Evolutionary conservation across 495 filamentous ascomycete species (phyloP).

Genomic region (Hyaloscypha hepaticicola): DNA sequence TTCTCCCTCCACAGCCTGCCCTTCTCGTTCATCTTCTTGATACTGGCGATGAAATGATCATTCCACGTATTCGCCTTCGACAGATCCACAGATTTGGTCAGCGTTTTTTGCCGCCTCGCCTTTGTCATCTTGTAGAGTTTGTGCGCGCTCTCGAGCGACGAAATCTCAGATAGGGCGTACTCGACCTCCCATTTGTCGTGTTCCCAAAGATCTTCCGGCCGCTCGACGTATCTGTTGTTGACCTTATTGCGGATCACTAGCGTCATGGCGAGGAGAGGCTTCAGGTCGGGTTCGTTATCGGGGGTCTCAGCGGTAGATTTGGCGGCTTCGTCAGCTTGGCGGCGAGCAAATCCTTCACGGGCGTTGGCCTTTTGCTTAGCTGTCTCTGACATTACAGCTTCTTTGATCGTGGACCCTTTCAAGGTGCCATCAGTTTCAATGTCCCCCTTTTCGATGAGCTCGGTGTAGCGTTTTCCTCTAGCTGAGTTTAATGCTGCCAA

Average conservation of each 20-base stretch:
- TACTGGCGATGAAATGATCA: conserved; percentile 40
- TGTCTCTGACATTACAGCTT: not conserved
- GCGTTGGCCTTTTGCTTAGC: not conserved
- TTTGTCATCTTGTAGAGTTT: conserved; percentile 51
- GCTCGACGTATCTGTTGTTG: conserved; percentile 60
- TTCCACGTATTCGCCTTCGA: conserved; percentile 38
- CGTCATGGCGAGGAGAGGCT: conserved; percentile 60
- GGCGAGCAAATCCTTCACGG: too few relatives aligned
- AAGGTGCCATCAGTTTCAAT: not conserved
- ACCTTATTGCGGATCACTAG: conserved; percentile 71
- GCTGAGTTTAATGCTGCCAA: too few relatives aligned
- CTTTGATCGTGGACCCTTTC: not conserved
- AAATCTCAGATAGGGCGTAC: conserved; percentile 65
- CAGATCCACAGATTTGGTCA: conserved; percentile 31
- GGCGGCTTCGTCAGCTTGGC: not conserved
- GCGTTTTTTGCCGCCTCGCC: conserved; percentile 48
- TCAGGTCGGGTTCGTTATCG: conserved; percentile 24
- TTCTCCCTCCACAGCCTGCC: conserved; percentile 50
- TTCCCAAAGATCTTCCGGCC: conserved; percentile 52
- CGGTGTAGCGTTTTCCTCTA: too few relatives aligned
- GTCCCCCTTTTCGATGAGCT: not conserved
- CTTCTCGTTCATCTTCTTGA: conserved; percentile 43
- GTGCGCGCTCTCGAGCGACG: conserved; percentile 35
- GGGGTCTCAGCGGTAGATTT: conserved; percentile 15
- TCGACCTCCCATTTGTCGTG: conserved; percentile 71